phyloP scores from a whole-genome alignment of 495 filamentous ascomycete species.

The Neurospora sp. region DNA sequence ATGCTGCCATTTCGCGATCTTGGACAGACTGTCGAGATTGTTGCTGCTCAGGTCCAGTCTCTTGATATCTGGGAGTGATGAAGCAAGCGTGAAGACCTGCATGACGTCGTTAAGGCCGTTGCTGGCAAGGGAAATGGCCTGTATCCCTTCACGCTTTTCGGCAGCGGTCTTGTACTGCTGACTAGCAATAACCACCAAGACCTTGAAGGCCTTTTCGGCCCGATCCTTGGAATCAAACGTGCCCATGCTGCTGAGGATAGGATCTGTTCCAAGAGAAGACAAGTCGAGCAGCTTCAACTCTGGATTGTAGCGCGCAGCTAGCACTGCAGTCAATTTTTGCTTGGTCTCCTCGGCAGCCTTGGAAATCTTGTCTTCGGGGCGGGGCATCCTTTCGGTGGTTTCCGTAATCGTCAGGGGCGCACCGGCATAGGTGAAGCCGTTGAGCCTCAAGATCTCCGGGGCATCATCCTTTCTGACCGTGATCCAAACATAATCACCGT shows the following conservation, averaged over 20 bases:
- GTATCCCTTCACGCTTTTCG: slow-evolving; percentile 59
- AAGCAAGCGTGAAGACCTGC: slow-evolving; percentile 59
- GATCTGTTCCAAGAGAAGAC: slow-evolving; percentile 60
- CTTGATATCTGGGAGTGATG: slow-evolving; percentile 69
- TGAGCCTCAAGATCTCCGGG: slow-evolving; percentile 48
- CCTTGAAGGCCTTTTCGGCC: slow-evolving; percentile 83
- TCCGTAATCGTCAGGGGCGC: slow-evolving; percentile 44
- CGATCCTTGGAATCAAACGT: slow-evolving; percentile 61
- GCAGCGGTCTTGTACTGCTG: slow-evolving; percentile 53
- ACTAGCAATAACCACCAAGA: slow-evolving; percentile 72
- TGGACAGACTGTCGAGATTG: slow-evolving; percentile 53
- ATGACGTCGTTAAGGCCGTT: slow-evolving; percentile 63
- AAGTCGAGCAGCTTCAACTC: slow-evolving; percentile 68
- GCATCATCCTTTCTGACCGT: slow-evolving; percentile 54
- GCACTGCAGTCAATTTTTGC: slow-evolving; percentile 39
- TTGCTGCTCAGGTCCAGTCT: slow-evolving; percentile 81
- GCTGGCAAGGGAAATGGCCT: slow-evolving; percentile 64
- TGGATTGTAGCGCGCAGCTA: slow-evolving; percentile 62
- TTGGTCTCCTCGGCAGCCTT: slow-evolving; percentile 35
- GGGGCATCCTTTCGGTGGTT: slow-evolving; percentile 18
- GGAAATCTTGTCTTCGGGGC: slow-evolving; percentile 19
- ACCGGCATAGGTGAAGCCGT: slow-evolving; percentile 56
- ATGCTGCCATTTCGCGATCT: slow-evolving; percentile 68
- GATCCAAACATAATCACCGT: slow-evolving; percentile 60
- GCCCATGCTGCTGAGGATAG: slow-evolving; percentile 55